phyloP scores from a whole-genome alignment of 306 rosid species.

The Comarum palustre region DNA sequence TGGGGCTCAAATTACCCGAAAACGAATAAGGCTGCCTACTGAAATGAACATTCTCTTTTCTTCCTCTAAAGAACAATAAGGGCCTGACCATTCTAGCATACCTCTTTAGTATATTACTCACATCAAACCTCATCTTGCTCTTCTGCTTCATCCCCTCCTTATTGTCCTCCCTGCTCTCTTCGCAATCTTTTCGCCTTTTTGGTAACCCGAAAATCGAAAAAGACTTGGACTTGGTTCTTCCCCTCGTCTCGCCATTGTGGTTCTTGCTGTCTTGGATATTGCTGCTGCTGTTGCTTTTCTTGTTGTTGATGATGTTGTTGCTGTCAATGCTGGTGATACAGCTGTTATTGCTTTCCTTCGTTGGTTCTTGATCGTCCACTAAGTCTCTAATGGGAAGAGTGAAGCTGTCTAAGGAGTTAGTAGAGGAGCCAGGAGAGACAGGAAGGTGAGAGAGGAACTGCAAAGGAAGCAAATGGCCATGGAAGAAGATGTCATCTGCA shows the following conservation, averaged over 20 bases:
- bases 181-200: conserved; percentile 49
- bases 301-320: background rate
- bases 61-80: conserved; percentile 39
- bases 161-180: conserved; percentile 31
- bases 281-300: conserved; percentile 13
- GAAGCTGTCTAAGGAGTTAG: conserved; percentile 60
- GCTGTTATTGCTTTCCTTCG: conserved; percentile 20
- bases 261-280: conserved; percentile 7
- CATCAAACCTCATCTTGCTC: conserved; percentile 37
- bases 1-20: conserved; percentile 60
- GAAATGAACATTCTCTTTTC: conserved; percentile 45
- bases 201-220: conserved; percentile 58
- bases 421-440: conserved; percentile 73
- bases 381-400: conserved; percentile 53
- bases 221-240: conserved; percentile 50
- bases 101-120: conserved; percentile 57
- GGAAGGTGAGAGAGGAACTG: conserved; percentile 84
- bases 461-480: conserved; percentile 92
- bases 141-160: conserved; percentile 36
- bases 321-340: conserved; percentile 23
- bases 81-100: conserved; percentile 62
- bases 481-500: conserved; percentile 97
- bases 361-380: conserved; percentile 31
- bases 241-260: conserved; percentile 30
- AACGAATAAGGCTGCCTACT: conserved; percentile 54